phyloP scores from a whole-genome alignment of 305 asterid species.

The Vinca major region DNA sequence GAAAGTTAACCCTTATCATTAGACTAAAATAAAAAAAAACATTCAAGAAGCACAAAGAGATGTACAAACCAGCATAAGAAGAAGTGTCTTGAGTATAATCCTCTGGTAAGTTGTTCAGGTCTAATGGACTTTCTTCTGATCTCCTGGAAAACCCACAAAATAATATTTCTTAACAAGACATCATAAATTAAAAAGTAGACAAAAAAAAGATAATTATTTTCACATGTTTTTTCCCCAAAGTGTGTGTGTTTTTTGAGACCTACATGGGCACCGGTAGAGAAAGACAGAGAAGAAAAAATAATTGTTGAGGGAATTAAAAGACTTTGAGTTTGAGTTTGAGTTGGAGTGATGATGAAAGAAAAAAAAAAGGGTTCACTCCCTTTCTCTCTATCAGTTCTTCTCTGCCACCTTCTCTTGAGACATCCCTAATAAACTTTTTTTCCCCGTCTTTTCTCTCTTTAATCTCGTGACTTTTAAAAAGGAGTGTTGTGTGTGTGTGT shows the following conservation, averaged over 20 bases:
- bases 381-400: conserved; percentile 41
- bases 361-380: conserved; percentile 22
- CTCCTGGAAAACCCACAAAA: conserved; percentile 47
- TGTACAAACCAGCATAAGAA: conserved; percentile 49
- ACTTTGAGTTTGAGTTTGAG: conserved; percentile 22
- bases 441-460: too few species aligned
- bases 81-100: conserved; percentile 59
- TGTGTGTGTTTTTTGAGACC: conserved; percentile 15
- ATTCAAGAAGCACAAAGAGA: conserved; percentile 3
- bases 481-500: conserved; percentile 22
- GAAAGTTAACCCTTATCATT: conserved; percentile 33
- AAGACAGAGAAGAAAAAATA: conserved; percentile 20
- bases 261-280: conserved; percentile 58
- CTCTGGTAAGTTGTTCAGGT: conserved; percentile 91
- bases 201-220: neutral
- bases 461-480: conserved; percentile 72
- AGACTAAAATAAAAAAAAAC: conserved; percentile 17
- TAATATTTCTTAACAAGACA: conserved; percentile 5
- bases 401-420: conserved; percentile 57
- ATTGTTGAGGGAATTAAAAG: conserved; percentile 30
- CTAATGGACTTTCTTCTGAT: conserved; percentile 63
- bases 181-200: conserved; percentile 6
- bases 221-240: neutral
- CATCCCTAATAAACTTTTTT: too few species aligned
- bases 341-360: conserved; percentile 59